A percentile compares a stretch with the other conserved stretches of the same genome.
These are phyloP conservation scores for Fusarium vanettenii DNA, from an alignment of 2,329 filamentous ascomycete genomes.

Conservation along the genomic window DNA sequence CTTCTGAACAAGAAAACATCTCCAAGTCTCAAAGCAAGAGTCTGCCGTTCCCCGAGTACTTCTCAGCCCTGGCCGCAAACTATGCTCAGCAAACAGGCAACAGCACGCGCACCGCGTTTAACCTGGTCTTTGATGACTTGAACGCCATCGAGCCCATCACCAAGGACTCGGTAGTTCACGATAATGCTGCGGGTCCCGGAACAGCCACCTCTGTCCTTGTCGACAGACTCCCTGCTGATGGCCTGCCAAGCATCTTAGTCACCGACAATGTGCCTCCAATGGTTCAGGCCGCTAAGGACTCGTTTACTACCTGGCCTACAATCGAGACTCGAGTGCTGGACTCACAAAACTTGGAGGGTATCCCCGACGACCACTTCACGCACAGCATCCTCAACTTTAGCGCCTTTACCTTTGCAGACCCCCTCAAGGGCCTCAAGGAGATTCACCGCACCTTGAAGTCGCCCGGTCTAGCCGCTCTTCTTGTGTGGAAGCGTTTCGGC, in stretches of 20 bases:
- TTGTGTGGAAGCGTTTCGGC: conserved; percentile 42
- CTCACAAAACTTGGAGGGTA: conserved; percentile 31
- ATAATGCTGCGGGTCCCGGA: conserved; percentile 49
- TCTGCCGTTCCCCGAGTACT: conserved; percentile 36
- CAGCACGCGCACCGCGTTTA: conserved; percentile 42
- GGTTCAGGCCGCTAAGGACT: conserved; percentile 26
- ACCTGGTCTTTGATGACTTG: conserved; percentile 26
- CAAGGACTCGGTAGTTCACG: conserved; percentile 44
- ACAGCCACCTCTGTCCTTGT: conserved; percentile 44
- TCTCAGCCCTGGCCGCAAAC: conserved; percentile 40
- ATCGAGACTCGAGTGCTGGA: conserved; percentile 30
- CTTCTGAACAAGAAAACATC: neutral
- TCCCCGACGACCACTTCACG: conserved; percentile 33
- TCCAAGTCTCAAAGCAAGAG: conserved; percentile 17
- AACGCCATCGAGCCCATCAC: conserved; percentile 29
- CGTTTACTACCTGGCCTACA: conserved; percentile 8
- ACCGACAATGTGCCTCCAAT: conserved; percentile 37
- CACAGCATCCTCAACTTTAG: conserved; percentile 48
- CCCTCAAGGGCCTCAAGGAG: conserved; percentile 41
- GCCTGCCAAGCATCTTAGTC: conserved; percentile 16
- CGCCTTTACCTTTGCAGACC: conserved; percentile 44
- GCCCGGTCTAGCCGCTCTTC: conserved; percentile 42
- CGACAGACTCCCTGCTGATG: conserved; percentile 3
- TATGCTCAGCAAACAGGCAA: conserved; percentile 46
- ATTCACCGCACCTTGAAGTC: conserved; percentile 45